phyloP scores from a whole-genome alignment of 2,329 filamentous ascomycete species.

The Ophiostoma tasmaniense region DNA sequence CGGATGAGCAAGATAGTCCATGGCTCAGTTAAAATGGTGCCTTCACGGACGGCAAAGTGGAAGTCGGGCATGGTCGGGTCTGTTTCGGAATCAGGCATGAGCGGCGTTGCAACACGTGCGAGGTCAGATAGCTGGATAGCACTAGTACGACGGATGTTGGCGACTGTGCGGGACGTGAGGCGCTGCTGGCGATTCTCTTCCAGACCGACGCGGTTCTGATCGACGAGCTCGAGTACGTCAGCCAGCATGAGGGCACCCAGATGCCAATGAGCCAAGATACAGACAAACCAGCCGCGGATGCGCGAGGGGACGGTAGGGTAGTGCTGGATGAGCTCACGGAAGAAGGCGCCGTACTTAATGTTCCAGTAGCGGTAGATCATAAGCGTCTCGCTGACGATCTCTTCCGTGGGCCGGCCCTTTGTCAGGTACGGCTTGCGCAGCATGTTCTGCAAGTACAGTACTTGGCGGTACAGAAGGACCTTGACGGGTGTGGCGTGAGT shows the following conservation, averaged over 20 bases:
- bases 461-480: slow-evolving; percentile 48
- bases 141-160: slow-evolving; percentile 35
- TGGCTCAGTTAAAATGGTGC: slow-evolving; percentile 50
- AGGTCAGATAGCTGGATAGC: slow-evolving; percentile 40
- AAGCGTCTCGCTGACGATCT: slow-evolving; percentile 39
- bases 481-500: slow-evolving; percentile 49
- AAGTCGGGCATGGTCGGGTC: slow-evolving; percentile 33
- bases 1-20: slow-evolving; percentile 50
- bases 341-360: slow-evolving; percentile 41
- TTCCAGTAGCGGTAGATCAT: slow-evolving; percentile 49
- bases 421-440: slow-evolving; percentile 32
- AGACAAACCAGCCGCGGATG: slow-evolving; percentile 52
- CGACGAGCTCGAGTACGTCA: slow-evolving; percentile 44
- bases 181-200: slow-evolving; percentile 25
- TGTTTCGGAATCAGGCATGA: slow-evolving; percentile 8
- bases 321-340: slow-evolving; percentile 41
- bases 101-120: slow-evolving; percentile 36
- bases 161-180: slow-evolving; percentile 28
- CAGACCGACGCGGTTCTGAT: slow-evolving; percentile 30
- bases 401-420: slow-evolving; percentile 35
- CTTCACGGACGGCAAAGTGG: slow-evolving; percentile 46
- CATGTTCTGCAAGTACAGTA: slow-evolving; percentile 47
- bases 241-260: slow-evolving; percentile 47
- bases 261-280: slow-evolving; percentile 50
- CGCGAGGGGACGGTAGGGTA: slow-evolving; percentile 43